Evolutionary conservation across 306 rosid species (phyloP).

Genomic region (Trichosanthes truncata): DNA sequence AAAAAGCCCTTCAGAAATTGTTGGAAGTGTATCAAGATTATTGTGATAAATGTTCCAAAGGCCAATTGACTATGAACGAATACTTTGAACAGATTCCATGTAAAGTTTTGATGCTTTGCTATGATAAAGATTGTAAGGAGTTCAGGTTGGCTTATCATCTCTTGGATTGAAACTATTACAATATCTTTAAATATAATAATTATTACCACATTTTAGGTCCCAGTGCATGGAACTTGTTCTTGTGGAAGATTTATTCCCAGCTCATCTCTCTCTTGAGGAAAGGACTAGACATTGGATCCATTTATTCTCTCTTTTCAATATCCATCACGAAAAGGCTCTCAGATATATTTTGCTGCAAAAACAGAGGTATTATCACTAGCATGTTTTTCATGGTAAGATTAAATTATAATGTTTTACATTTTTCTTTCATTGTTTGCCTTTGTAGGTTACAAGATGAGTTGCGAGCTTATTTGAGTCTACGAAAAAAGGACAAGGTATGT

Average conservation of each 20-base stretch:
- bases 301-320: conserved; percentile 57
- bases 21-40: conserved; percentile 60
- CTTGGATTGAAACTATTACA: conserved; percentile 11
- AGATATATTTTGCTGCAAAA: conserved; percentile 61
- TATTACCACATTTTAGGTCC: conserved; percentile 32
- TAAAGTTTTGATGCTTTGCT: conserved; percentile 82
- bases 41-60: conserved; percentile 66
- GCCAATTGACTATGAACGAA: conserved; percentile 36
- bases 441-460: conserved; percentile 75
- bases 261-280: conserved; percentile 49
- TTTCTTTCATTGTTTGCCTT: conserved; percentile 12
- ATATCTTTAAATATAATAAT: conserved; percentile 15
- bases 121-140: conserved; percentile 78
- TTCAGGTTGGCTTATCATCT: conserved; percentile 53
- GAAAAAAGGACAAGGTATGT: conserved; percentile 59
- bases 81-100: conserved; percentile 77
- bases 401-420: background rate
- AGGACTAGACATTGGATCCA: conserved; percentile 87
- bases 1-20: conserved; percentile 65
- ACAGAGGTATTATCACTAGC: conserved; percentile 47
- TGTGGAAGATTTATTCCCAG: conserved; percentile 61
- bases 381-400: background rate
- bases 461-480: conserved; percentile 49
- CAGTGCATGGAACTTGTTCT: conserved; percentile 76
- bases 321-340: conserved; percentile 57